Percentiles rank a stretch among this genome's conserved stretches.
Conservation (phyloP, 75 land plant species). For the Azolla pinnata region DNA sequence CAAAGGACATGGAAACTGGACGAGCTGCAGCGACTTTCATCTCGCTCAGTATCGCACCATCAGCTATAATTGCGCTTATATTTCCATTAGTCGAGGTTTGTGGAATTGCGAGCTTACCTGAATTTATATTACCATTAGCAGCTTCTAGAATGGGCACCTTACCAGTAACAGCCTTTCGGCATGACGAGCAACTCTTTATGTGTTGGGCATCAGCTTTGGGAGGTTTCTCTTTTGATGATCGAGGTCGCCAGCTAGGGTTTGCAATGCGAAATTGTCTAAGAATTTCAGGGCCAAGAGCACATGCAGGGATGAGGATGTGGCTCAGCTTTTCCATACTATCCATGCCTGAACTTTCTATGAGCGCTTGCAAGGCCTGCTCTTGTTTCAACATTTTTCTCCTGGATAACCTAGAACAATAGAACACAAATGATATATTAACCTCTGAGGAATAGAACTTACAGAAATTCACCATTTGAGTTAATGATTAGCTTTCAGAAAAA, state of each 20-base stretch:
- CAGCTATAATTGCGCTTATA: not conserved
- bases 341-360: not conserved
- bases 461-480: too few species aligned
- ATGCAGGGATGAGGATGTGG: not conserved
- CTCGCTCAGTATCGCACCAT: too few species aligned
- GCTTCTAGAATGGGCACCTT: not conserved
- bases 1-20: too few species aligned
- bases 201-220: too few species aligned
- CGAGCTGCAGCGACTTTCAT: too few species aligned
- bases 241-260: not conserved
- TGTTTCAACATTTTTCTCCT: slow-evolving; percentile 1
- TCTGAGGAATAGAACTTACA: too few species aligned
- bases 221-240: too few species aligned
- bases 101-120: not conserved
- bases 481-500: too few species aligned
- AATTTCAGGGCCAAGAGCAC: not conserved
- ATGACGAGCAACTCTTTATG: too few species aligned
- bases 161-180: not conserved
- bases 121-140: not conserved
- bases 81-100: not conserved
- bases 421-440: too few species aligned
- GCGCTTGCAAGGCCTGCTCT: not conserved
- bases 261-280: not conserved
- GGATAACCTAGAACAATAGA: too few species aligned
- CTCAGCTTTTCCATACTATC: not conserved